phyloP scores from a whole-genome alignment of 192 early-diverging fungal species.

The Coemansia sp. region DNA sequence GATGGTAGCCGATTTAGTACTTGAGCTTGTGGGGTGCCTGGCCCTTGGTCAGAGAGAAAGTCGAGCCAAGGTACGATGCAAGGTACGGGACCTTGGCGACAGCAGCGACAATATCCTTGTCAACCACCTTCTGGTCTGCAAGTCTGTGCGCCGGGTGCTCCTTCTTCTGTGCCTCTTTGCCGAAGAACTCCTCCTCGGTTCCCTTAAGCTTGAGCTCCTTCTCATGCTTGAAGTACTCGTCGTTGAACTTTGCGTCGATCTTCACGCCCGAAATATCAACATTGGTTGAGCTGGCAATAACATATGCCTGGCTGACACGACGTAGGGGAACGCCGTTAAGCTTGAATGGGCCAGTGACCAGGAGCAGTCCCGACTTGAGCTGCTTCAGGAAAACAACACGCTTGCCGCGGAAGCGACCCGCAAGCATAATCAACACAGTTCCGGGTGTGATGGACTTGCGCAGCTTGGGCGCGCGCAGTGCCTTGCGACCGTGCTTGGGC shows the following conservation, averaged over 20 bases:
- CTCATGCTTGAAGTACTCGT: constrained; percentile 90
- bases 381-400: constrained; percentile 99
- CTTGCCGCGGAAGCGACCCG: constrained; percentile 96
- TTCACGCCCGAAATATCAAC: constrained; percentile 79
- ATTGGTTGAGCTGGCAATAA: constrained; percentile 99
- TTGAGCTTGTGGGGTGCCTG: constrained; percentile 94
- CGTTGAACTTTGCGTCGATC: constrained; percentile 77
- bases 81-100: constrained; percentile 86
- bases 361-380: constrained; percentile 88
- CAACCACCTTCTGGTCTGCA: constrained; percentile 88
- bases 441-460: constrained; percentile 95
- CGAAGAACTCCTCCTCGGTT: constrained; percentile 90
- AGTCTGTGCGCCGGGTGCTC: constrained; percentile 73
- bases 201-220: constrained; percentile 71
- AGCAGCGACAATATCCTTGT: constrained; percentile 76
- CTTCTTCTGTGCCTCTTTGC: constrained; percentile 72
- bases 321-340: constrained; percentile 98
- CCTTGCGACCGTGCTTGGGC: constrained; percentile 81
- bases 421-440: constrained; percentile 93
- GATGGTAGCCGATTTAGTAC: constrained; percentile 71
- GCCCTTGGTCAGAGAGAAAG: constrained; percentile 93
- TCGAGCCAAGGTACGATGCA: constrained; percentile 81
- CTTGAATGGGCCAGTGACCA: constrained; percentile 97
- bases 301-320: constrained; percentile 99
- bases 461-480: constrained; percentile 66